Base-by-base conservation (phyloP, 208 protist genomes). In the Leishmania gerbilli region DNA sequence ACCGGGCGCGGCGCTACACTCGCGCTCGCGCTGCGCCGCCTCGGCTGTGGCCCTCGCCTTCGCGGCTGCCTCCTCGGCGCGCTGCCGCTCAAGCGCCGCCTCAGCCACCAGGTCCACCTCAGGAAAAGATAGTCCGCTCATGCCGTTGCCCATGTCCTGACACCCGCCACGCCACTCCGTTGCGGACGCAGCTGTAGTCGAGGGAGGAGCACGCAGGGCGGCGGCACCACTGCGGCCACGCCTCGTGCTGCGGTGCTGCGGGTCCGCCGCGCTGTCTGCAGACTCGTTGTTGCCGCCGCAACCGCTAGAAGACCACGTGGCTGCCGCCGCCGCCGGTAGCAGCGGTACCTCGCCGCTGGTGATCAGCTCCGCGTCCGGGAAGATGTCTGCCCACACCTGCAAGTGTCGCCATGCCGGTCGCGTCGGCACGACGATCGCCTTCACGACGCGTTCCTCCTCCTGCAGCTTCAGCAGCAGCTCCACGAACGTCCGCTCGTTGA, bases 341-440 rank as follows among this genome's bases (percentile, higher is more conserved):
- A 81, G 71, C 62, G 82, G 82, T 19, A 85, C 82, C 45, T 85
- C 82, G 17, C 82, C 82, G 55, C 82, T 85, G 62, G 71, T 67
- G 64, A 93, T 62, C 78, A 97, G 91, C 19, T 83, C 80, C 19
- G 93, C 93, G 65, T 95, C 90, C 17, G 93, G 93, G 81, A 97
- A 97, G 6, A 89, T 87, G 72, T 97, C 93, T 0, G 90, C 91
- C 92, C 93, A 97, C 24, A 89, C 53, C 80, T 91, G 91, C 55
- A 92, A 79, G 47, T 91, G 84, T 7, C 91, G 89, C 91, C 89
- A 95, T 13, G 85, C 84, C 42, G 91, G 88, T 17, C 90, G 86
- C 42, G 92, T 95, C 24, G 93, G 93, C 68, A 97, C 89, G 47
- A 97, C 91, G 82, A 97, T 93, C 24, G 89, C 87, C 86, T 83